A percentile compares a stretch with the other conserved stretches of the same genome.
These are phyloP conservation scores for Biancaea sappan DNA, from an alignment of 306 rosid species.

Conservation along the genomic window DNA sequence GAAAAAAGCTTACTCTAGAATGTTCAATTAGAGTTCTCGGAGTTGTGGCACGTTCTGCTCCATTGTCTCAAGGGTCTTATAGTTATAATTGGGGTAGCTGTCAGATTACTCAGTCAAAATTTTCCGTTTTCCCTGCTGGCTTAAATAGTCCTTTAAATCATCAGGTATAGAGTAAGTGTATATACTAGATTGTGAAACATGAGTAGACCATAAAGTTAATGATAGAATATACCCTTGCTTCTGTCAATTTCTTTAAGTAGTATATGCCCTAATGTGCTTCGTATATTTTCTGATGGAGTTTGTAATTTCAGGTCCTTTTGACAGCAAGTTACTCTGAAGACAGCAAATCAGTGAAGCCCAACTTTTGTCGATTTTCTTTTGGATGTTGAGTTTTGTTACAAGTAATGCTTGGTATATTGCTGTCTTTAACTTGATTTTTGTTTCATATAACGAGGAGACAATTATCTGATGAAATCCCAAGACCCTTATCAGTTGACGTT, in stretches of 20 bases:
- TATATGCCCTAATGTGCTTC: neutral
- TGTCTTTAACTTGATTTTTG: conserved; percentile 24
- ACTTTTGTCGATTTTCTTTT: conserved; percentile 30
- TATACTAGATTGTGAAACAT: conserved; percentile 18
- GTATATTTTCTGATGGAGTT: conserved; percentile 23
- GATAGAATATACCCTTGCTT: conserved; percentile 5
- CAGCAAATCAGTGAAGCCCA: conserved; percentile 16
- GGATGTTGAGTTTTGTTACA: conserved; percentile 32
- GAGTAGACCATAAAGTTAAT: conserved; percentile 20
- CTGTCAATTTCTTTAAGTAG: conserved; percentile 30
- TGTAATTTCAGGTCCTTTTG: conserved; percentile 27
- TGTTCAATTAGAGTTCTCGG: conserved; percentile 44
- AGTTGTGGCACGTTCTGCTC: conserved; percentile 19
- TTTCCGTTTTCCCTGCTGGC: conserved; percentile 29
- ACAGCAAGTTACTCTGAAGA: conserved; percentile 2
- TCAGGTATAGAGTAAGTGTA: conserved; percentile 26
- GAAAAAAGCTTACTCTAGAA: conserved; percentile 37
- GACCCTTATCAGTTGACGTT: neutral
- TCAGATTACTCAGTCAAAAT: conserved; percentile 23
- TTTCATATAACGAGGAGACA: conserved; percentile 5
- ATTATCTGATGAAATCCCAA: conserved; percentile 2
- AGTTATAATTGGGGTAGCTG: conserved; percentile 19
- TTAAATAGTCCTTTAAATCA: conserved; percentile 26
- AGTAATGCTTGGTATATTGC: conserved; percentile 18
- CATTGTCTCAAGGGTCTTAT: conserved; percentile 21